Percentiles rank a stretch among this genome's conserved stretches.
Conservation (phyloP, 1,284 basidiomycete genomes). For the Abortiporus biennis region DNA sequence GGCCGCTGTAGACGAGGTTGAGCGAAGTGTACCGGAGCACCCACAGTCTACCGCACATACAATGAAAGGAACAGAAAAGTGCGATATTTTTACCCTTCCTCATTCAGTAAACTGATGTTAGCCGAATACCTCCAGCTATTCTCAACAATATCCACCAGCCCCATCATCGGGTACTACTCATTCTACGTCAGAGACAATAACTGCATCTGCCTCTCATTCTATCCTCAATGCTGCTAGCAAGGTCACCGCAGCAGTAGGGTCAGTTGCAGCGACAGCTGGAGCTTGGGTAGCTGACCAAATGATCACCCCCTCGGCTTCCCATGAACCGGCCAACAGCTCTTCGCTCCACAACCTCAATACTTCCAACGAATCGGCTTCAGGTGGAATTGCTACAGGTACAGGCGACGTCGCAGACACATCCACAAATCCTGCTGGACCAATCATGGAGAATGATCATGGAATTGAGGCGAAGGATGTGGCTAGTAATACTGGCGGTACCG, state of each 20-base stretch:
- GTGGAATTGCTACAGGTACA: conserved; percentile 11
- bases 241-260: conserved; percentile 14
- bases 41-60: conserved; percentile 12
- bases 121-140: conserved; percentile 10
- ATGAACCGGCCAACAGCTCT: too few relatives aligned
- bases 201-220: conserved; percentile 14
- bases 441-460: conserved; percentile 19
- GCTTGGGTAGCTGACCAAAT: conserved; percentile 18
- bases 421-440: conserved; percentile 11
- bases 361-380: conserved; percentile 11
- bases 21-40: conserved; percentile 18
- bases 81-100: too few relatives aligned
- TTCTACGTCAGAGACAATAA: conserved; percentile 8
- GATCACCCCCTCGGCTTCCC: too few relatives aligned
- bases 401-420: conserved; percentile 14
- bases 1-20: conserved; percentile 22
- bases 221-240: conserved; percentile 17
- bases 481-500: conserved; percentile 15
- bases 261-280: conserved; percentile 17
- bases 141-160: conserved; percentile 16
- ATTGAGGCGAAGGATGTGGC: conserved; percentile 16
- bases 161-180: conserved; percentile 10
- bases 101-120: not conserved
- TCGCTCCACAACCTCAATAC: conserved; percentile 9
- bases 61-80: too few relatives aligned